Percentiles rank a stretch among this genome's conserved stretches.
These are phyloP conservation scores for Lathyrus oleraceus DNA, from an alignment of 306 rosid species.

Conservation along the genomic window DNA sequence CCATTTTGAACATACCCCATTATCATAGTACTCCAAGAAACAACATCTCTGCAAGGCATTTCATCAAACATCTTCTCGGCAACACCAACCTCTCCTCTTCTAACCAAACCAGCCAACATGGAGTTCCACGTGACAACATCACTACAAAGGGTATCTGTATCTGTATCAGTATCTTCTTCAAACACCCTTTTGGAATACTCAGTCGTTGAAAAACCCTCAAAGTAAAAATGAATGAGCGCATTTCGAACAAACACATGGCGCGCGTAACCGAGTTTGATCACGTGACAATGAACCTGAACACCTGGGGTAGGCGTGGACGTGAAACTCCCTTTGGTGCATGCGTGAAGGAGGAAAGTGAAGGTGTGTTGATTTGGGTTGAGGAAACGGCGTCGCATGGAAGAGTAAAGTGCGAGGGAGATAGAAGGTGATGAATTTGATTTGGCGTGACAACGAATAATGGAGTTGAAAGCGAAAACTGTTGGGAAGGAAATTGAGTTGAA, in stretches of 20 bases:
- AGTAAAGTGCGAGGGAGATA: constrained; percentile 46
- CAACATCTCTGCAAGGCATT: constrained; percentile 65
- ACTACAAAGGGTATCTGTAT: constrained; percentile 16
- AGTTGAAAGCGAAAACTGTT: constrained; percentile 59
- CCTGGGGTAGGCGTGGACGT: constrained; percentile 28
- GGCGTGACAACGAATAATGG: constrained; percentile 65
- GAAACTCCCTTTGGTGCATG: constrained; percentile 33
- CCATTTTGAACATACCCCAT: constrained; percentile 80
- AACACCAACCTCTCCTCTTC: constrained; percentile 47
- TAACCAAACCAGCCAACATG: constrained; percentile 51
- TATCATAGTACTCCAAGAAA: constrained; percentile 78
- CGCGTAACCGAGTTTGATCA: constrained; percentile 53
- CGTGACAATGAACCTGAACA: constrained; percentile 54
- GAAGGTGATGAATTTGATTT: constrained; percentile 43
- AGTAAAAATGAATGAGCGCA: constrained; percentile 64
- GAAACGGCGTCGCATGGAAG: constrained; percentile 41
- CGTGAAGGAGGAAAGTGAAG: constrained; percentile 67
- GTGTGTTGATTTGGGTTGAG: constrained; percentile 65
- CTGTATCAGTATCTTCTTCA: constrained; percentile 43
- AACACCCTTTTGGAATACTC: constrained; percentile 55
- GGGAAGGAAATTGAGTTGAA: constrained; percentile 44
- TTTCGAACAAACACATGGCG: constrained; percentile 59
- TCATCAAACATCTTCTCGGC: constrained; percentile 70
- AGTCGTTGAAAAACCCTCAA: constrained; percentile 39
- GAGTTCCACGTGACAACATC: constrained; percentile 85